Percentiles rank a stretch among this genome's conserved stretches.
Conservation (phyloP, 257 asterid species). For the Solanum sitiens region DNA sequence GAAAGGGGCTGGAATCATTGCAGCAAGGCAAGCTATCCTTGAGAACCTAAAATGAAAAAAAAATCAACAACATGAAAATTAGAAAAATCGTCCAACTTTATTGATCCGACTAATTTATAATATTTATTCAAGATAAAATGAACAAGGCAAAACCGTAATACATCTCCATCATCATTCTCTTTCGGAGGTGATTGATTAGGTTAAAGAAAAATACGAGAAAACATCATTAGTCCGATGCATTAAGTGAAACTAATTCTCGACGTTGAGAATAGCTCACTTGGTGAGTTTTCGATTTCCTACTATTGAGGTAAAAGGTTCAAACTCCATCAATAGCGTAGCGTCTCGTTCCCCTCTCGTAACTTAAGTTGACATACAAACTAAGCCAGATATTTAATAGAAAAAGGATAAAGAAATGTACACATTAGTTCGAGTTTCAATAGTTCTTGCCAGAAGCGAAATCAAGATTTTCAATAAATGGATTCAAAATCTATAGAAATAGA, state of each 20-base stretch:
- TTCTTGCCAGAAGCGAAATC: neutral
- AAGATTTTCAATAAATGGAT: rapidly evolving
- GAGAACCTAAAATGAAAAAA: neutral
- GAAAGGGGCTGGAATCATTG: neutral
- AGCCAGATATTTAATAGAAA: neutral
- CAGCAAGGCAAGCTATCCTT: neutral
- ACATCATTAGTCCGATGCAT: neutral
- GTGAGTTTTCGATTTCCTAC: neutral
- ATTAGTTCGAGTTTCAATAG: neutral
- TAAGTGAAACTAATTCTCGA: too few species aligned
- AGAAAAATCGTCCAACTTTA: neutral
- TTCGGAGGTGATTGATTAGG: neutral
- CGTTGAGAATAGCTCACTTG: neutral
- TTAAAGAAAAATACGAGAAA: neutral
- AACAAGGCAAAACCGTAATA: neutral
- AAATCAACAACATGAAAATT: neutral
- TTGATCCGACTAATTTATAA: neutral
- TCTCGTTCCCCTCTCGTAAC: neutral
- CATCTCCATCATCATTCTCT: neutral
- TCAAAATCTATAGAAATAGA: too few species aligned
- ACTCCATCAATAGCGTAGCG: neutral
- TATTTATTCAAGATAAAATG: neutral
- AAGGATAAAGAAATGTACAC: neutral
- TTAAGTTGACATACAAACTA: neutral
- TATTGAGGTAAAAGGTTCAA: neutral